Conservation (phyloP, 192 early-diverging fungal species). For the Coemansia sp. region DNA sequence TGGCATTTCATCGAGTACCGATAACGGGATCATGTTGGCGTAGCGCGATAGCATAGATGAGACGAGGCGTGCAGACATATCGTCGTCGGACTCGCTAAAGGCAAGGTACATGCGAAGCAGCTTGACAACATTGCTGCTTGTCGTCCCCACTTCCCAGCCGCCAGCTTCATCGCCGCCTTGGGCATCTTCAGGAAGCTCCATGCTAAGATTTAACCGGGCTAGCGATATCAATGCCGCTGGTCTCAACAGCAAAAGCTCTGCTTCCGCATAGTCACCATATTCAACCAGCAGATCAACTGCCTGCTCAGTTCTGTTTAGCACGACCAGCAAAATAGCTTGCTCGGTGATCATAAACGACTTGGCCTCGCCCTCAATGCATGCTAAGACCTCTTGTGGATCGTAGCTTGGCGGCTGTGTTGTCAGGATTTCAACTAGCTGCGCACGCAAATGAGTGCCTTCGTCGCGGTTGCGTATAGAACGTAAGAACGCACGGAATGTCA, state of each 20-base stretch:
- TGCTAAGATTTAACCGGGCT: constrained; percentile 11
- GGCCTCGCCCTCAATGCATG: constrained; percentile 21
- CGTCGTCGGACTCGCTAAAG: constrained; percentile 21
- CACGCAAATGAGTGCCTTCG: constrained; percentile 14
- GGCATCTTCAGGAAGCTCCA: neutral
- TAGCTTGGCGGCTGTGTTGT: constrained; percentile 9
- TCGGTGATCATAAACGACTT: constrained; percentile 9
- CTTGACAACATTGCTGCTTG: neutral
- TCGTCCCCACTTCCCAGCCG: neutral
- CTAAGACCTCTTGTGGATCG: constrained; percentile 16
- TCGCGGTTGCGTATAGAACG: neutral
- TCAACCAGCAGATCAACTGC: constrained; percentile 30
- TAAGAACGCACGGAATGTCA: constrained; percentile 32
- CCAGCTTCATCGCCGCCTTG: neutral
- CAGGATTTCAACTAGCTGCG: constrained; percentile 25
- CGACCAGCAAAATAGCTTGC: constrained; percentile 32
- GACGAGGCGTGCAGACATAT: constrained; percentile 35
- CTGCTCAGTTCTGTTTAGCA: constrained; percentile 8
- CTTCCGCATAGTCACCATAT: constrained; percentile 41
- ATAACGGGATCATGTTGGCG: neutral
- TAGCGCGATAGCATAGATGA: constrained; percentile 19
- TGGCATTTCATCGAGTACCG: constrained; percentile 23
- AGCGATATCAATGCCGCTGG: constrained; percentile 21
- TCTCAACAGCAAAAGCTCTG: constrained; percentile 31
- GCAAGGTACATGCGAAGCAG: constrained; percentile 27